These are phyloP conservation scores for Aspergillus pseudoterreus DNA, from an alignment of 2,329 filamentous ascomycete genomes.

Conservation along the genomic window DNA sequence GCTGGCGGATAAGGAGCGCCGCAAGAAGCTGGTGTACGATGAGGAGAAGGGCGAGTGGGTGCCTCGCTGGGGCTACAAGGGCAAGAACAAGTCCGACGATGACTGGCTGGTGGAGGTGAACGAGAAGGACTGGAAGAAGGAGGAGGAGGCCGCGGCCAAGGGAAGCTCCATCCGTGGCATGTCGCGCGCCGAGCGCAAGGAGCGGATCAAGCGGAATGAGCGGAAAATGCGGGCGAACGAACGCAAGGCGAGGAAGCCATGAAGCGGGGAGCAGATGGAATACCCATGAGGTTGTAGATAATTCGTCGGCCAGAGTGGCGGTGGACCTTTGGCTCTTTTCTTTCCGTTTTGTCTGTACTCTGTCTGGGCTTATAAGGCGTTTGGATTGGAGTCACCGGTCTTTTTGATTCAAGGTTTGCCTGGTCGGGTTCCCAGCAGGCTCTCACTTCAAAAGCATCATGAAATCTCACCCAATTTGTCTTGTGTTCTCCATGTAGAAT, in stretches of 20 bases:
- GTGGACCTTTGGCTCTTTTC: slow-evolving; percentile 5
- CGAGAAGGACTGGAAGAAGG: slow-evolving; percentile 67
- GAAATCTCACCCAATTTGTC: neutral
- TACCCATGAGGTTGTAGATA: neutral
- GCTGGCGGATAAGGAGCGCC: slow-evolving; percentile 63
- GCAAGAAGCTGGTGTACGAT: slow-evolving; percentile 73
- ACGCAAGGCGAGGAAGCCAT: slow-evolving; percentile 42
- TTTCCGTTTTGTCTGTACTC: slow-evolving; percentile 13
- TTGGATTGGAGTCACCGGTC: slow-evolving; percentile 21
- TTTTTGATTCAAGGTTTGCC: slow-evolving; percentile 12
- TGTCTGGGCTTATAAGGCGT: slow-evolving; percentile 22
- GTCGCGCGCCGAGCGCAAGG: slow-evolving; percentile 65
- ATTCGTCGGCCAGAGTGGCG: slow-evolving; percentile 1
- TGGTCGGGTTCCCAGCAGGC: neutral
- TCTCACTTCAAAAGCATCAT: slow-evolving; percentile 12
- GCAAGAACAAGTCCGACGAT: slow-evolving; percentile 74
- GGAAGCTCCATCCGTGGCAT: slow-evolving; percentile 63
- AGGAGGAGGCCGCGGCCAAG: slow-evolving; percentile 53
- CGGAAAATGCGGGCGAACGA: slow-evolving; percentile 66
- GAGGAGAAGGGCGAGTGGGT: slow-evolving; percentile 84
- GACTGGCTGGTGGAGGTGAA: slow-evolving; percentile 94
- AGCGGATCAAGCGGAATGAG: slow-evolving; percentile 61
- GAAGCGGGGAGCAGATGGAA: slow-evolving; percentile 15
- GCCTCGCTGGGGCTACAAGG: slow-evolving; percentile 92
- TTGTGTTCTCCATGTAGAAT: no score